phyloP scores from a whole-genome alignment of 1,139 yeast species.

The Pichia terricola region DNA sequence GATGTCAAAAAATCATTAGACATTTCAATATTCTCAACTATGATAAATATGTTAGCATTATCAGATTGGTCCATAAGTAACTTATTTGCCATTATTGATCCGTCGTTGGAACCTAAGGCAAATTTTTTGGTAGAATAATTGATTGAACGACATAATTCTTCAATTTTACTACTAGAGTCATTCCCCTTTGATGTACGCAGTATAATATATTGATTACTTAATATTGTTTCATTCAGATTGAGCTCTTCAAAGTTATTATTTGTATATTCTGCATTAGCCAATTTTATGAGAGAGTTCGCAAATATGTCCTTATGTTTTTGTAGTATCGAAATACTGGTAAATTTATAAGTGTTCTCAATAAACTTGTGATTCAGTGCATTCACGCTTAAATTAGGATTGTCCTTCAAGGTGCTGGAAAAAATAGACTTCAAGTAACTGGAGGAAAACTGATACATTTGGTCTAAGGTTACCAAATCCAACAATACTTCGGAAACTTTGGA shows the following conservation, averaged over 20 bases:
- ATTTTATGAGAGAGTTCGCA: conserved; percentile 27
- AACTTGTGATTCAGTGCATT: conserved; percentile 26
- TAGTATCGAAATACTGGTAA: conserved; percentile 41
- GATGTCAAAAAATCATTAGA: conserved; percentile 53
- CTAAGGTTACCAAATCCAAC: conserved; percentile 33
- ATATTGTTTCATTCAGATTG: conserved; percentile 7
- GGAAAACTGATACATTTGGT: conserved; percentile 51
- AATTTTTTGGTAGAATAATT: conserved; percentile 32
- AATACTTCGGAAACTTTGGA: conserved; percentile 41
- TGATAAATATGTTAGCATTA: conserved; percentile 51
- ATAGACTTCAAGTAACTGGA: conserved; percentile 37
- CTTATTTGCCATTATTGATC: conserved; percentile 44
- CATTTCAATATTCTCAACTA: conserved; percentile 73
- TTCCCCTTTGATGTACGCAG: conserved; percentile 52
- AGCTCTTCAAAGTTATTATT: neutral
- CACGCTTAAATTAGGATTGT: neutral
- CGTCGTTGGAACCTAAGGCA: conserved; percentile 74
- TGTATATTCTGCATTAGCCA: neutral
- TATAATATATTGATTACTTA: conserved; percentile 26
- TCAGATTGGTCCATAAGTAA: conserved; percentile 37
- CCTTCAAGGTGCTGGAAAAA: conserved; percentile 31
- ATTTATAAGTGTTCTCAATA: conserved; percentile 38
- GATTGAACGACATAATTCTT: conserved; percentile 30
- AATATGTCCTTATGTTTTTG: conserved; percentile 31
- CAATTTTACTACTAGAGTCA: conserved; percentile 57